phyloP scores from a whole-genome alignment of 2,329 filamentous ascomycete genomes.

The Botryosphaeria dothidea region DNA sequence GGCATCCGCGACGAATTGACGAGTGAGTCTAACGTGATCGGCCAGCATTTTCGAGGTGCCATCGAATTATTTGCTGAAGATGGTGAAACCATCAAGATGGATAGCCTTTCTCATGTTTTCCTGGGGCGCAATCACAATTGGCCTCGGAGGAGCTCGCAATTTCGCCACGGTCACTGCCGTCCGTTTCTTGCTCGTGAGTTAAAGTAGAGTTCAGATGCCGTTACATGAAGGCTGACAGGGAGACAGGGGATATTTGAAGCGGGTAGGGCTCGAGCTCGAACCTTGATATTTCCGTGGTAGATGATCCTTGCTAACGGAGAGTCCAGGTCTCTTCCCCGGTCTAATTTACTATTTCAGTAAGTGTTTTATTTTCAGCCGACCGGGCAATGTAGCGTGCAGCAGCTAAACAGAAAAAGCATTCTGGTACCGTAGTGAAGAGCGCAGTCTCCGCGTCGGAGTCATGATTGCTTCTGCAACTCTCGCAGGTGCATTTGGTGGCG shows the following conservation, averaged over 20 bases:
- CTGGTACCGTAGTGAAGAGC: constrained; percentile 58
- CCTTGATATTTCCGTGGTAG: background rate
- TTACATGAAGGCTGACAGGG: background rate
- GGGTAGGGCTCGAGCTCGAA: constrained; percentile 12
- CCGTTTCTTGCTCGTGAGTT: constrained; percentile 41
- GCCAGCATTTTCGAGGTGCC: constrained; percentile 47
- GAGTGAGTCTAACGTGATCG: background rate
- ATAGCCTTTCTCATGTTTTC: constrained; percentile 46
- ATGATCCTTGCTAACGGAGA: background rate
- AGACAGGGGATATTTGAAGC: constrained; percentile 27
- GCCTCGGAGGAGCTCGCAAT: constrained; percentile 46
- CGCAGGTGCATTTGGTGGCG: constrained; percentile 55
- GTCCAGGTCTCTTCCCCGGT: constrained; percentile 26
- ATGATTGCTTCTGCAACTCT: constrained; percentile 57
- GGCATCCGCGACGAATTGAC: background rate
- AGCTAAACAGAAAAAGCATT: constrained; percentile 36
- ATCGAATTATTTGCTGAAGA: constrained; percentile 63
- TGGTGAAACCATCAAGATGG: constrained; percentile 49
- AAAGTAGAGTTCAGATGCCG: constrained; percentile 5
- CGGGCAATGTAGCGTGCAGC: background rate
- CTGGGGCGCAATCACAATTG: constrained; percentile 49
- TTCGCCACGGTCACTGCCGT: constrained; percentile 44
- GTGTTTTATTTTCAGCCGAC: background rate
- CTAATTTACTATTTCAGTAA: constrained; percentile 52
- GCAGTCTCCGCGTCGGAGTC: constrained; percentile 59